Evolutionary conservation across 441 rosid genomes (phyloP).

Genomic region (Adansonia grandidieri): DNA sequence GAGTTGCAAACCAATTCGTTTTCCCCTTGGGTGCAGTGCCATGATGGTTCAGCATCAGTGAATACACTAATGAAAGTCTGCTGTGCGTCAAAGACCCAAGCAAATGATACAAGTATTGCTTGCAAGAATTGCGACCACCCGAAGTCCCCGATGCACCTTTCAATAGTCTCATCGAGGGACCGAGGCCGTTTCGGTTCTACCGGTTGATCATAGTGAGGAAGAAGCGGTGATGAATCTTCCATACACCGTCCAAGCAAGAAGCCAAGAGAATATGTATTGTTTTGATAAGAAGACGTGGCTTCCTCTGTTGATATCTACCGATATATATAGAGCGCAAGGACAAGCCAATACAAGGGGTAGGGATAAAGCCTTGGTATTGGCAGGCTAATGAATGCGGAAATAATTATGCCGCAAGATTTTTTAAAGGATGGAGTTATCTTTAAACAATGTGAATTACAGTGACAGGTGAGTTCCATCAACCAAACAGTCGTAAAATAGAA

Average conservation of each 20-base stretch:
- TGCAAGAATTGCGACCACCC: constrained; percentile 59
- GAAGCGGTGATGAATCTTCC: constrained; percentile 43
- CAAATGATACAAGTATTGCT: constrained; percentile 58
- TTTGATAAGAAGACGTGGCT: background rate
- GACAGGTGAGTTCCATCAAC: background rate
- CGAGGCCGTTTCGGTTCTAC: constrained; percentile 29
- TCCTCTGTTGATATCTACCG: background rate
- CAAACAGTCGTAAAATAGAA: too few species aligned
- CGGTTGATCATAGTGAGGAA: constrained; percentile 18
- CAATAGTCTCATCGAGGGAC: constrained; percentile 57
- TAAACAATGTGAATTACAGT: background rate
- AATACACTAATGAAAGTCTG: constrained; percentile 71
- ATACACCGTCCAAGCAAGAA: constrained; percentile 17
- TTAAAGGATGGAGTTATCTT: too few species aligned
- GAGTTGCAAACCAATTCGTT: constrained; percentile 33
- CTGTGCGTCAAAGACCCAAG: constrained; percentile 73
- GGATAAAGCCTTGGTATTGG: background rate
- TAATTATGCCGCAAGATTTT: background rate
- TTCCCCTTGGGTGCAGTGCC: constrained; percentile 51
- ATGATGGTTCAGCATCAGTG: constrained; percentile 62
- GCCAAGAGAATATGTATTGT: background rate
- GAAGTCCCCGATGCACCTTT: constrained; percentile 47
- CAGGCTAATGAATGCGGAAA: background rate
- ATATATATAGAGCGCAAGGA: background rate
- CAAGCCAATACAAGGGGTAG: background rate